phyloP scores from a whole-genome alignment of 768 basidiomycete species.

The Nidula microcarpa region DNA sequence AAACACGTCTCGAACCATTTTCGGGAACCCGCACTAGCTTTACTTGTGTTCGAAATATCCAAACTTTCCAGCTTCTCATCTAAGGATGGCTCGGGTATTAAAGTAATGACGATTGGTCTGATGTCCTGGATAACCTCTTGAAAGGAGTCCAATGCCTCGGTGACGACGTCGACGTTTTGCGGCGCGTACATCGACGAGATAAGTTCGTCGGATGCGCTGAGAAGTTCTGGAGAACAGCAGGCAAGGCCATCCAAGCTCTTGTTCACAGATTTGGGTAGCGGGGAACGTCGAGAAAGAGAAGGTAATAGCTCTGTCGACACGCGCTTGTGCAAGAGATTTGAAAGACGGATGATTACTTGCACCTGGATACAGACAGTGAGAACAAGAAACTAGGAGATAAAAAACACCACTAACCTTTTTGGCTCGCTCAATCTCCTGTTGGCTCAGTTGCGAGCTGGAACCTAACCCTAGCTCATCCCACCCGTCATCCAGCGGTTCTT shows the following conservation, averaged over 20 bases:
- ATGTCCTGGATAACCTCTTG: conserved; percentile 32
- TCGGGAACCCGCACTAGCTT: conserved; percentile 24
- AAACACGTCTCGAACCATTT: conserved; percentile 70
- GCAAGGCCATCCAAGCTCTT: conserved; percentile 48
- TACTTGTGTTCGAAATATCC: conserved; percentile 15
- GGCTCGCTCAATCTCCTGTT: conserved; percentile 50
- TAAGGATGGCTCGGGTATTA: conserved; percentile 17
- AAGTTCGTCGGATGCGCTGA: conserved; percentile 61
- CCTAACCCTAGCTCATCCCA: conserved; percentile 64
- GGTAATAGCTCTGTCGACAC: conserved; percentile 48
- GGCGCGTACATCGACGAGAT: conserved; percentile 64
- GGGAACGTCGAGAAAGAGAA: conserved; percentile 10
- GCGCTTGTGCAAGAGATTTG: conserved; percentile 59
- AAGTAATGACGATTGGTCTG: conserved; percentile 20
- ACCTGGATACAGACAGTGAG: conserved; percentile 35
- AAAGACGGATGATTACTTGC: conserved; percentile 57
- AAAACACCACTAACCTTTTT: conserved; percentile 43
- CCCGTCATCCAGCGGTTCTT: conserved; percentile 44
- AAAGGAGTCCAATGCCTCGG: conserved; percentile 33
- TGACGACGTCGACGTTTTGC: conserved; percentile 45
- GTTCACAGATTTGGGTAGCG: conserved; percentile 10
- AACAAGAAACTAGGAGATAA: background rate
- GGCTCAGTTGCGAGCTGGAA: conserved; percentile 40
- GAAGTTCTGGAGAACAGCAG: conserved; percentile 44
- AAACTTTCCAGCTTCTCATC: conserved; percentile 25